Conservation (phyloP, 2,329 filamentous ascomycete genomes). For the Ophiostoma montium region DNA sequence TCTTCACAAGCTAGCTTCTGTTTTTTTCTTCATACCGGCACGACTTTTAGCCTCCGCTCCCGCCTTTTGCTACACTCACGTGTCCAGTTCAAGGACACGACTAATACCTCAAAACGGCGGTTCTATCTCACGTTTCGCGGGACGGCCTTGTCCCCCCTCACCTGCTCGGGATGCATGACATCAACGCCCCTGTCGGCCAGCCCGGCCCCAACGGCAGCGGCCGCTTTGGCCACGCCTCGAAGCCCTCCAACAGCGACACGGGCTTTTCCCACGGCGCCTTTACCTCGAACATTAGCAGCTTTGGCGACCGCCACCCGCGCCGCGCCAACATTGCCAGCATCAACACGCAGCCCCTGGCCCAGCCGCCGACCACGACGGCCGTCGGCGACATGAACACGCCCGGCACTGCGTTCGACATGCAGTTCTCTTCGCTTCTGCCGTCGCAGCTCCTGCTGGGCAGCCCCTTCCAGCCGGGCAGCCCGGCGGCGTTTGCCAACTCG, state of each 20-base stretch:
- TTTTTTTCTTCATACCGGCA: not conserved
- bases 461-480: constrained; percentile 91
- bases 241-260: constrained; percentile 70
- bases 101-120: constrained; percentile 62
- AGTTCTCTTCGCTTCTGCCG: constrained; percentile 90
- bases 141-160: constrained; percentile 79
- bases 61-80: constrained; percentile 19
- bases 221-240: constrained; percentile 62
- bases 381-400: constrained; percentile 69
- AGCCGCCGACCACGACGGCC: constrained; percentile 26
- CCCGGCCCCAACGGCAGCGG: constrained; percentile 39
- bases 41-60: constrained; percentile 17
- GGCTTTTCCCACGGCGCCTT: constrained; percentile 91
- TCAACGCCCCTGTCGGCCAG: constrained; percentile 44
- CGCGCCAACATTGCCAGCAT: constrained; percentile 80
- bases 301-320: constrained; percentile 74
- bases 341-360: constrained; percentile 61
- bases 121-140: constrained; percentile 62
- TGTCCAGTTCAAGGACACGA: constrained; percentile 41
- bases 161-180: constrained; percentile 83
- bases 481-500: constrained; percentile 74
- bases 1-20: not conserved
- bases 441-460: constrained; percentile 90
- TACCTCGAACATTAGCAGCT: constrained; percentile 71
- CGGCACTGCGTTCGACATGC: constrained; percentile 88